Evolutionary conservation across 306 rosid genomes (phyloP).

Genomic region (Sechiopsis laciniata): DNA sequence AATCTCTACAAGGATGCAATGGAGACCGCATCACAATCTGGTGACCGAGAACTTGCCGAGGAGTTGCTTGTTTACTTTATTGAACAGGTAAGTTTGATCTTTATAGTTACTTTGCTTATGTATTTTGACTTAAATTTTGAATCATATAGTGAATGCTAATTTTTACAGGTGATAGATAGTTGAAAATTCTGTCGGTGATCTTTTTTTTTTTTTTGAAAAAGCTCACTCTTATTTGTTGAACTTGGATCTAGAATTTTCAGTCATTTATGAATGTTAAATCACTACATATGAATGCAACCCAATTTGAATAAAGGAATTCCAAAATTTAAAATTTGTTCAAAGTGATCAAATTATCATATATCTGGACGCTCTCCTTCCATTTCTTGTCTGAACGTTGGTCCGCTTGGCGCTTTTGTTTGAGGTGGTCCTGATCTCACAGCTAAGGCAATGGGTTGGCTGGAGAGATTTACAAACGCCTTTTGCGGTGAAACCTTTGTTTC

Average conservation of each 20-base stretch:
- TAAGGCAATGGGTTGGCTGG: not conserved
- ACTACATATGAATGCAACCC: not conserved
- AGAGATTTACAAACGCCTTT: not conserved
- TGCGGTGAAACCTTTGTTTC: not conserved
- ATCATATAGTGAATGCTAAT: not conserved
- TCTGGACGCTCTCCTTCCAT: not conserved
- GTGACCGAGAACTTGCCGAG: conserved; percentile 97
- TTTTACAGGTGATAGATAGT: not conserved
- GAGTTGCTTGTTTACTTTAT: conserved; percentile 92
- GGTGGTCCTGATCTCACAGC: not conserved
- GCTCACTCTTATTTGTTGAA: not conserved
- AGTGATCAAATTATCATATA: not conserved
- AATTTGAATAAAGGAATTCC: not conserved
- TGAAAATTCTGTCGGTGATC: not conserved
- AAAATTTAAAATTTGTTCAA: not conserved
- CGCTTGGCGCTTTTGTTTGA: not conserved
- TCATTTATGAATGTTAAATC: not conserved
- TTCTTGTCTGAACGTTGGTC: not conserved
- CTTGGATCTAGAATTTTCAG: not conserved
- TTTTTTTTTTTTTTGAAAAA: not conserved
- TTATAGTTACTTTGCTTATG: not conserved
- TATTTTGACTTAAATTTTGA: not conserved
- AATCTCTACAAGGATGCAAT: conserved; percentile 98
- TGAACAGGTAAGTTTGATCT: conserved; percentile 56
- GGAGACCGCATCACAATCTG: conserved; percentile 99